These are phyloP conservation scores for Nematodospora valgi DNA, from an alignment of 805 yeast genomes.

Conservation along the genomic window DNA sequence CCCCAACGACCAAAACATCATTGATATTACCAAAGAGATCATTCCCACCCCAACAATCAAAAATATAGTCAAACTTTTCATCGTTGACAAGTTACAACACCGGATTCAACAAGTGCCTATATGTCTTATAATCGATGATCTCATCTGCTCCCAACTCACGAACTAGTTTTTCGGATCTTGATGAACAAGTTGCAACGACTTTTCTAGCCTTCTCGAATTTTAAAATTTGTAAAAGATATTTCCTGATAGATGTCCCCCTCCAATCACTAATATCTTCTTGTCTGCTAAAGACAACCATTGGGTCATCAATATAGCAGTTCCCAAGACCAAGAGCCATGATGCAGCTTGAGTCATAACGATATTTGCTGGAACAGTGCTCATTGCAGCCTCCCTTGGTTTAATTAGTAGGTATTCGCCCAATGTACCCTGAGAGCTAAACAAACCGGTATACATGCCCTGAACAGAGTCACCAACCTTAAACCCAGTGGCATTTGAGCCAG, in stretches of 20 bases:
- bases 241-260: slow-evolving; percentile 73
- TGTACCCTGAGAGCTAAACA: slow-evolving; percentile 36
- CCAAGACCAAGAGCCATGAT: slow-evolving; percentile 59
- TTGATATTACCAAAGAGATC: slow-evolving; percentile 45
- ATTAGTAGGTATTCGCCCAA: slow-evolving; percentile 43
- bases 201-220: slow-evolving; percentile 41
- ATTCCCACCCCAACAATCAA: slow-evolving; percentile 62
- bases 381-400: slow-evolving; percentile 21
- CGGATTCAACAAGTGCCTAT: slow-evolving; percentile 27
- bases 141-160: slow-evolving; percentile 54
- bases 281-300: slow-evolving; percentile 31
- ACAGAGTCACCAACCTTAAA: slow-evolving; percentile 27
- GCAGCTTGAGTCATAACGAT: slow-evolving; percentile 57
- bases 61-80: slow-evolving; percentile 53
- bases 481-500: slow-evolving; percentile 21
- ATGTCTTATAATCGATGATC: slow-evolving; percentile 53
- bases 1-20: slow-evolving; percentile 41
- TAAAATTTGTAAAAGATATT: slow-evolving; percentile 52
- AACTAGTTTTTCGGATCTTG: slow-evolving; percentile 44
- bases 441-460: slow-evolving; percentile 18
- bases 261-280: slow-evolving; percentile 57
- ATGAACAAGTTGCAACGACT: slow-evolving; percentile 57
- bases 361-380: slow-evolving; percentile 37
- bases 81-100: slow-evolving; percentile 30
- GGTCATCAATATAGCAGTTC: slow-evolving; percentile 53